Percentiles rank a stretch among this genome's conserved stretches.
These are phyloP conservation scores for Candida sanyaensis DNA, from an alignment of 1,139 yeast genomes.

Conservation along the genomic window DNA sequence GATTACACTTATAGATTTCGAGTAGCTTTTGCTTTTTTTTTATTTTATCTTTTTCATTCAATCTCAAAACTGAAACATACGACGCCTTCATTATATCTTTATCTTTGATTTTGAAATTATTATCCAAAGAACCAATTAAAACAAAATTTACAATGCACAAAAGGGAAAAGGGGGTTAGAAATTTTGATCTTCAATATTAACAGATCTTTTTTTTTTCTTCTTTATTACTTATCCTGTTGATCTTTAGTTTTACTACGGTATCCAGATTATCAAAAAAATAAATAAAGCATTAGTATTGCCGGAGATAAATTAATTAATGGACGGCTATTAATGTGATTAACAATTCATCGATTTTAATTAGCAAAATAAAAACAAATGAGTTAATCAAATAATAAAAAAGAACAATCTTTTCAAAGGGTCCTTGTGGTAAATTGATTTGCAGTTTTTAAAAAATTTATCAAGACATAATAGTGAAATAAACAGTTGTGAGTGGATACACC, in stretches of 20 bases:
- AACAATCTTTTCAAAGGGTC: neutral
- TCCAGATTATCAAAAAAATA: neutral
- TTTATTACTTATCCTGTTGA: neutral
- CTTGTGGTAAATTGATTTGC: neutral
- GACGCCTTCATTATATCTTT: no score
- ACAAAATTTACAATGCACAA: no score
- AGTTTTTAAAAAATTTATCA: no score
- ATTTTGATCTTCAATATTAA: neutral
- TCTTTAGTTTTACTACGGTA: neutral
- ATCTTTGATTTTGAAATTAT: no score
- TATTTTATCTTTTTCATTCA: neutral
- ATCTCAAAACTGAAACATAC: neutral
- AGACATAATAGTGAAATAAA: no score
- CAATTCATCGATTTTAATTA: neutral
- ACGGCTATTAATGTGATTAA: neutral
- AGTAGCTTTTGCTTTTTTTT: neutral
- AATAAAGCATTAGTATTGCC: neutral
- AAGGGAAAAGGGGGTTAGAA: neutral
- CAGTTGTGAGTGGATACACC: no score
- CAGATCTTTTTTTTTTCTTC: neutral
- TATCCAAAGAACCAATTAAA: no score
- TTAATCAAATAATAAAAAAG: neutral
- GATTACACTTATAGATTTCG: no score
- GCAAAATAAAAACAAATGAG: no score
- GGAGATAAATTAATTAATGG: neutral